phyloP scores from a whole-genome alignment of 257 asterid species.

The Voacanga thouarsii region DNA sequence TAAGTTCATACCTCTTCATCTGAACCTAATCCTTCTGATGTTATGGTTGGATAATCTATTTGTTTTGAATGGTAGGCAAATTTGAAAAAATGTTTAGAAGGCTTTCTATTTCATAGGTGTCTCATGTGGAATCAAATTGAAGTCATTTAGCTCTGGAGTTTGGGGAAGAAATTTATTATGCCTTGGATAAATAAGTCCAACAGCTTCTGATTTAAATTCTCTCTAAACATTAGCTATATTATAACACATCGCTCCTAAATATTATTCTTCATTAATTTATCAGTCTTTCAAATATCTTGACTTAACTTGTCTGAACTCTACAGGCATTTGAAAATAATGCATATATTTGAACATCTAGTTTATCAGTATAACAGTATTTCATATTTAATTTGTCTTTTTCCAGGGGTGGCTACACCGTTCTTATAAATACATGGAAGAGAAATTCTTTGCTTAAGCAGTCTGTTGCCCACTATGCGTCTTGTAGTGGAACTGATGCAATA shows the following conservation, averaged over 20 bases:
- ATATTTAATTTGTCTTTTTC: background rate
- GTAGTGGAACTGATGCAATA: constrained; percentile 54
- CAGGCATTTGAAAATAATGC: background rate
- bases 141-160: background rate
- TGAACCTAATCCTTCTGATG: background rate
- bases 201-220: background rate
- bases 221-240: background rate
- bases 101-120: background rate
- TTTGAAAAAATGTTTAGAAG: too few species aligned
- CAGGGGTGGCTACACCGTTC: constrained; percentile 66
- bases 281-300: background rate
- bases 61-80: too few species aligned
- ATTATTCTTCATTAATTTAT: background rate
- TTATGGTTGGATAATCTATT: background rate
- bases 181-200: background rate
- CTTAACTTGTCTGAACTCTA: background rate
- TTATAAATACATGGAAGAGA: constrained; percentile 65
- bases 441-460: constrained; percentile 57
- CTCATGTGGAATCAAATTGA: background rate
- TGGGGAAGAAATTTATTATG: background rate
- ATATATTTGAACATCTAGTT: background rate
- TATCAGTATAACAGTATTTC: background rate
- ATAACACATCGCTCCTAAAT: background rate
- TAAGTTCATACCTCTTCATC: background rate
- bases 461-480: constrained; percentile 65